A percentile compares a stretch with the other conserved stretches of the same genome.
Conservation (phyloP, 495 filamentous ascomycete genomes). For the Aspergillus nanangensis region DNA sequence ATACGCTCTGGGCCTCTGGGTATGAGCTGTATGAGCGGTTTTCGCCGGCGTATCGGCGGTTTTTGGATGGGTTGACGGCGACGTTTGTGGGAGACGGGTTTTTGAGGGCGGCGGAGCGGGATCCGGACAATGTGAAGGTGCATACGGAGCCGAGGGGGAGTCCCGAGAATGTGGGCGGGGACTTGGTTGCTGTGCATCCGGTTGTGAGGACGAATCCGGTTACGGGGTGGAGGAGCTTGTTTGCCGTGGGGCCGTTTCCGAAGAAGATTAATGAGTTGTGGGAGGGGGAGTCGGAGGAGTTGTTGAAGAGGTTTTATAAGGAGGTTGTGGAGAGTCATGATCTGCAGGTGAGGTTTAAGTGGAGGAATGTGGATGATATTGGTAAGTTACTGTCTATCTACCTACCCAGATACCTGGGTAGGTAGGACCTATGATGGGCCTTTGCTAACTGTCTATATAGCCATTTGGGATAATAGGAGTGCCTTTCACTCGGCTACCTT, state of each 20-base stretch:
- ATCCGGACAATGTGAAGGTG: constrained; percentile 40
- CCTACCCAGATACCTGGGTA: neutral
- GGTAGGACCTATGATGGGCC: neutral
- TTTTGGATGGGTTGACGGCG: constrained; percentile 64
- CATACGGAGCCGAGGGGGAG: constrained; percentile 51
- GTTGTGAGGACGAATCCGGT: constrained; percentile 71
- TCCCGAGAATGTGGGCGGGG: constrained; percentile 54
- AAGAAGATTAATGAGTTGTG: constrained; percentile 12
- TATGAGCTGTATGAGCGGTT: constrained; percentile 71
- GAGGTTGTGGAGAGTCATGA: constrained; percentile 67
- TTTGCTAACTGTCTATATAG: constrained; percentile 16
- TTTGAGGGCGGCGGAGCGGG: too few species aligned
- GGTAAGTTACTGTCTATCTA: constrained; percentile 17
- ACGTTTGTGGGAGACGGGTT: too few species aligned
- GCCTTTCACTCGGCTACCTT: constrained; percentile 65
- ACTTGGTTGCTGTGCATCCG: constrained; percentile 57
- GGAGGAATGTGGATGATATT: constrained; percentile 51
- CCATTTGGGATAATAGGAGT: constrained; percentile 74
- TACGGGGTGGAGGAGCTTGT: constrained; percentile 67
- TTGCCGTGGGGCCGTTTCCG: constrained; percentile 16
- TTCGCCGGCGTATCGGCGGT: constrained; percentile 61
- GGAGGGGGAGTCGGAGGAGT: constrained; percentile 45
- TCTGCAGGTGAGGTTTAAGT: constrained; percentile 62
- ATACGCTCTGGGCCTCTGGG: constrained; percentile 69
- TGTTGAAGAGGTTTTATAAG: constrained; percentile 55